phyloP scores from a whole-genome alignment of 768 basidiomycete species.

The Wakefieldia striispora region DNA sequence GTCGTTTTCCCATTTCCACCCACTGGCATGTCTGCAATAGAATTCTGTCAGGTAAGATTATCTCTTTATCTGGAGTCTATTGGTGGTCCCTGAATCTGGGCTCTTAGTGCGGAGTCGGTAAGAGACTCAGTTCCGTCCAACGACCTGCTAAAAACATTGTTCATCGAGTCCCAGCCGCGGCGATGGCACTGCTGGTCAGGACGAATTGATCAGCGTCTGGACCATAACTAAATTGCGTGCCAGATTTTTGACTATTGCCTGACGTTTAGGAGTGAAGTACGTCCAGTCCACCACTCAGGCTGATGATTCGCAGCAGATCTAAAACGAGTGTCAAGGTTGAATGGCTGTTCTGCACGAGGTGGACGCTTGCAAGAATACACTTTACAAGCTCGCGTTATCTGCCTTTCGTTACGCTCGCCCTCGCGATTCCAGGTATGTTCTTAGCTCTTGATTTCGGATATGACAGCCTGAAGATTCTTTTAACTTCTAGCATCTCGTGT shows the following conservation, averaged over 20 bases:
- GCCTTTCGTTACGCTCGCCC: conserved; percentile 13
- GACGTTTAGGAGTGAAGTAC: conserved; percentile 12
- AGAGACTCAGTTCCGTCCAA: not conserved
- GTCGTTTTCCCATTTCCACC: no score
- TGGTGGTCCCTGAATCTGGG: no score
- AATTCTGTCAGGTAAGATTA: conserved; percentile 6
- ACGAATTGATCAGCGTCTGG: not conserved
- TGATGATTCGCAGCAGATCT: not conserved
- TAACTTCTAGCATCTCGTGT: conserved; percentile 3
- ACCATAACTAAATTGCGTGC: not conserved
- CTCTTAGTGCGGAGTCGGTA: conserved; percentile 10
- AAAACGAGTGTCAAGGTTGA: conserved; percentile 4
- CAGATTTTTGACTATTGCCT: conserved; percentile 19
- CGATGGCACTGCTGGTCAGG: conserved; percentile 13
- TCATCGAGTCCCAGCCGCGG: conserved; percentile 6
- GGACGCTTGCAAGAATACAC: conserved; percentile 16
- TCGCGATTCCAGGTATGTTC: conserved; percentile 13
- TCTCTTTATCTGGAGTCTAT: not conserved
- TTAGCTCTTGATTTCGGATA: not conserved
- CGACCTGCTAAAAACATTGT: not conserved
- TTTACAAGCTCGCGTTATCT: conserved; percentile 22
- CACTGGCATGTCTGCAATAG: conserved; percentile 18
- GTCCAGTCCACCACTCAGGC: not conserved
- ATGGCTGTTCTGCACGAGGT: conserved; percentile 16
- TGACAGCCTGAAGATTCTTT: not conserved